Evolutionary conservation across 75 land plant genomes (phyloP), one percentile per base, ranked within the genome.

Genomic region (Larix kaempferi): DNA sequence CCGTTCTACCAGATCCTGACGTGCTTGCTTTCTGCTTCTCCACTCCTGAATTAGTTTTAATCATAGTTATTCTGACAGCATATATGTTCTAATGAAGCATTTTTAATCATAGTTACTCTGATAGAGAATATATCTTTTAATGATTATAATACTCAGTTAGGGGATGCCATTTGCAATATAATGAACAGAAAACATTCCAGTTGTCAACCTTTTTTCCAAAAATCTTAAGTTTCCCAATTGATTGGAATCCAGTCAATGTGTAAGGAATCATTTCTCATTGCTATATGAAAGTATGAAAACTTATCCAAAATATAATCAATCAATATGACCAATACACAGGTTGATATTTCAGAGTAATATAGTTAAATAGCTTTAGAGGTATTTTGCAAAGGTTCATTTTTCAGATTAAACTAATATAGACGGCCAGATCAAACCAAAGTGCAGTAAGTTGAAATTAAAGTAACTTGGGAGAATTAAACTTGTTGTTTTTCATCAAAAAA

Each of bases 11-110:
- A 21, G 52, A 69, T 15, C 52, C n/a, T 21, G 73, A n/a, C 1
- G 3, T n/a, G 52, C 73, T 37, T 41, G 73, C 73, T 41, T 69
- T 39, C 14, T n/a, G 17, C 35, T 41, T 69, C 73, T 69, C 73
- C 49, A 21, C 39, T 69, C 35, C 73, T 69, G 73, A 19, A 69
- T 69, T 22, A 69, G 21, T 39, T 21, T 37, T 10, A 69, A 69
- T 41, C 49, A n/a, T n/a, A 33, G 52, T 69, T 69, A 69, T 69
- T 41, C 73, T 39, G 49, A 37, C 22, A 69, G 12, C 73, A 41
- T 41, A 41, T 69, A 33, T 39, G 23, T 21, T 69, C 41, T 69
- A 0, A 69, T 41, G 73, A 37, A 69, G 39, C 25, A 69, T 37
- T 39, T 21, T 21, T 10, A 69, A 69, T n/a, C 49, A n/a, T n/a